Evolutionary conservation across 2,329 filamentous ascomycete species (phyloP), one percentile per base, ranked within the genome.

Genomic region (Coniochaeta ligniaria): DNA sequence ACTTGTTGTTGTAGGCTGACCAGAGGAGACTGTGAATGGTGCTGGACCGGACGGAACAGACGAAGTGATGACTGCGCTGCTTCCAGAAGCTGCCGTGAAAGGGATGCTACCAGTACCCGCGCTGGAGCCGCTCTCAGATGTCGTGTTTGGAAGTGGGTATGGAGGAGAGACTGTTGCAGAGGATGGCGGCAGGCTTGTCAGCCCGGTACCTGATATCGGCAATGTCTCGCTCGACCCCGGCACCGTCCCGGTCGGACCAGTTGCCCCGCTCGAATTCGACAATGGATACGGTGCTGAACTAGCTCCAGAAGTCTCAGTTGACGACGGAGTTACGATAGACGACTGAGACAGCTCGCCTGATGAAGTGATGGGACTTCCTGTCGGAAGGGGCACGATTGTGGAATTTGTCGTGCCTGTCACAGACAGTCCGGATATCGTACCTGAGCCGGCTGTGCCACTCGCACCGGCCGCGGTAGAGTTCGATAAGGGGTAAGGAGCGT

Each of bases 121-220:
- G 17, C 6, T 33, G 2, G 52, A 20, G 31, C 24, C 14, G 24
- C 26, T 55, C 16, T 7, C 26, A 2, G 52, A 16, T 6, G 62
- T 63, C 12, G 60, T 38, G 33, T 62, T 63, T 2, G 60, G 54
- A 17, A 59, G 38, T 14, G 62, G 60, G 17, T 56, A 64, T 16
- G 61, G 60, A 3, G 60, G 35, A 14, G 41, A 41, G 36, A 59
- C 20, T 2, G 62, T 62, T 9, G 38, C 54, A 41, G 60, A 61
- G 26, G 61, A 50, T 6, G 59, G 47, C 2, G 61, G 60, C 33
- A 60, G 60, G 3, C 55, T 58, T 26, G 60, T 55, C 26, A 20
- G 26, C 2, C 52, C 52, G 14, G 52, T 33, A 3, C 52, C 52
- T 55, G 52, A 55, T 33, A 20, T 28, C 14, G 58, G 36, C 50